Base-by-base conservation (phyloP, 257 asterid species). In the Hygrophila difformis region DNA sequence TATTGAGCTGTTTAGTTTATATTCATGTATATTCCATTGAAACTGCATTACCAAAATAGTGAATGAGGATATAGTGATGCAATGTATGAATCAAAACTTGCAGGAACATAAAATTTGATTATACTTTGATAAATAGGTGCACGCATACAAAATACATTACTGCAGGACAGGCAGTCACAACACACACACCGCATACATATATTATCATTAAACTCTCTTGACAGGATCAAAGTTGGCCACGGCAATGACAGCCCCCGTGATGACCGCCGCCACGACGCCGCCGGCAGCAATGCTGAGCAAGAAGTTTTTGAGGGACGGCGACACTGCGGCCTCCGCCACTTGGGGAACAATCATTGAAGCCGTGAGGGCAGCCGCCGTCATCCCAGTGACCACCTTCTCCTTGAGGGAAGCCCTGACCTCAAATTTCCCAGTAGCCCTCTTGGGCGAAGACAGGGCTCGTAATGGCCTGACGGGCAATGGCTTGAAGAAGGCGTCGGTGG, bases 211-310 rank as follows among this genome's bases (percentile, higher is more conserved):
- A 54, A 44, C 46, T 22, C 84, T 58, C 51, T 72, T 78, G 52
- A 81, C 85, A 15, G 93, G 93, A 46, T 81, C 93, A 23, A 81
- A 81, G 68, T 75, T 81, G 40, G 93, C 22, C 15, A 77, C 84
- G 14, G 68, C 88, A 49, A 72, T 18, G 22, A 81, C 52, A 17
- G 82, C 93, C 2, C 84, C 85, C 5, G 45, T 4, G 19, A 81
- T 46, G 38, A 61, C 73, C 5, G 20, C 49, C 36, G 65, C 73
- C 43, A 81, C 93, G 6, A 59, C 67, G 21, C 84, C 80, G 23
- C 93, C 93, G 12, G 84, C 74, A 1, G 15, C 68, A 51, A 77
- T 77, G 75, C 93, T 77, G 44, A 81, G 82, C 80, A 81, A 45
- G 76, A 77, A 77, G 67, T 77, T 81, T 69, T 77, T 69, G 23